Evolutionary conservation across 305 asterid genomes (phyloP).

Genomic region (Fraxinus floribunda): DNA sequence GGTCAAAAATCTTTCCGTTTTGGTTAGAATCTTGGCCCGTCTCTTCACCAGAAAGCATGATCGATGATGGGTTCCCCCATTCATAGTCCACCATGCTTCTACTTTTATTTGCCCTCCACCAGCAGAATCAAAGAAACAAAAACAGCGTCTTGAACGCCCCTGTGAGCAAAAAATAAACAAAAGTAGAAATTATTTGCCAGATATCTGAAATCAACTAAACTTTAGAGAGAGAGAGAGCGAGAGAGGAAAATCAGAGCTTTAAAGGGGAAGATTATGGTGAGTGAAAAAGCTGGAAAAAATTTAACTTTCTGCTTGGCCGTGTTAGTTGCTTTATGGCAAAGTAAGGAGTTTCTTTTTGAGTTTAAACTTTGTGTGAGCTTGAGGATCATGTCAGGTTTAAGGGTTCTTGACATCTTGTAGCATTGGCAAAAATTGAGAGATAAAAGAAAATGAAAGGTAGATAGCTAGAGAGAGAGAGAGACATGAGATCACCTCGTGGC

Average conservation of each 20-base stretch:
- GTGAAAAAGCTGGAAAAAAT: slow-evolving; percentile 52
- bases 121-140: neutral
- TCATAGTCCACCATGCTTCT: slow-evolving; percentile 75
- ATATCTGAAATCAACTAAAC: slow-evolving; percentile 45
- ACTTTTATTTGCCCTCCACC: neutral
- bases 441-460: neutral
- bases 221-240: slow-evolving; percentile 24
- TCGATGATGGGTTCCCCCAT: slow-evolving; percentile 75
- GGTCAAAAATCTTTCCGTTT: slow-evolving; percentile 53
- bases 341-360: slow-evolving; percentile 8
- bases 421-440: neutral
- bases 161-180: slow-evolving; percentile 11
- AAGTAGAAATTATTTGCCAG: slow-evolving; percentile 26
- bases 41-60: slow-evolving; percentile 64
- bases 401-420: slow-evolving; percentile 15
- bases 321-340: slow-evolving; percentile 12
- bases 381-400: slow-evolving; percentile 38
- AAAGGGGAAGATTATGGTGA: slow-evolving; percentile 20
- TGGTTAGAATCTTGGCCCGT: slow-evolving; percentile 46
- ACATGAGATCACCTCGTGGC: slow-evolving; percentile 16
- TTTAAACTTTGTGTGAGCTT: slow-evolving; percentile 23
- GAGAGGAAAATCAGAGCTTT: neutral
- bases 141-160: slow-evolving; percentile 7
- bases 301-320: slow-evolving; percentile 27
- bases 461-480: neutral